Conservation (phyloP, 1,139 yeast genomes). For the Waltiozyma solani region DNA sequence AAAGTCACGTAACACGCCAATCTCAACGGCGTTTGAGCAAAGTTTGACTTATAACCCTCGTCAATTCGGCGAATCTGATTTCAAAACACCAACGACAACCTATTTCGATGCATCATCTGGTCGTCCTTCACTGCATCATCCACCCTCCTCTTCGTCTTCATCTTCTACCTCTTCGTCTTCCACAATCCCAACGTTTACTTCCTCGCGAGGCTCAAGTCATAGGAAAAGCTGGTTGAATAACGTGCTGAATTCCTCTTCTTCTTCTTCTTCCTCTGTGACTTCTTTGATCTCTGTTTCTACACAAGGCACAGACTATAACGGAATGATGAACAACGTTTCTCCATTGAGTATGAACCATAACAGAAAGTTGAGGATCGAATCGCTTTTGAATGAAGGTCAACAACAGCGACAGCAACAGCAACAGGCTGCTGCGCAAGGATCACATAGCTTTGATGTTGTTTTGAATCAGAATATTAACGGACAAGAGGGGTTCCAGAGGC, state of each 20-base stretch:
- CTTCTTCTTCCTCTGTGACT: conserved; percentile 4
- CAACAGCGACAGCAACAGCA: conserved; percentile 3
- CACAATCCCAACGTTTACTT: conserved; percentile 2
- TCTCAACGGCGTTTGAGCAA: conserved; percentile 5
- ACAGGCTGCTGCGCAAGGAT: conserved; percentile 5
- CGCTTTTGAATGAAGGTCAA: conserved; percentile 9
- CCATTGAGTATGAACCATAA: background rate
- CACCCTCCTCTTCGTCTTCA: conserved; percentile 3
- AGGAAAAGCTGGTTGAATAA: conserved; percentile 14
- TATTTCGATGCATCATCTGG: conserved; percentile 4
- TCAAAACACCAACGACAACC: conserved; percentile 8
- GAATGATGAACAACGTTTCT: background rate
- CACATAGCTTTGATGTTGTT: no score
- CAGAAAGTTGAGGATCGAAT: conserved; percentile 13
- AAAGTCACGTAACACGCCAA: conserved; percentile 1
- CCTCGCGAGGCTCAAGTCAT: conserved; percentile 1
- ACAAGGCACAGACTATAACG: conserved; percentile 5
- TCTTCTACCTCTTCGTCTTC: background rate
- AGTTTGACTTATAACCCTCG: conserved; percentile 3
- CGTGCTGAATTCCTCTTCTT: conserved; percentile 8
- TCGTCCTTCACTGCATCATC: no score
- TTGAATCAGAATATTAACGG: no score
- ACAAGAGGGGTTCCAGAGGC: no score
- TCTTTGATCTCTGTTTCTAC: conserved; percentile 2
- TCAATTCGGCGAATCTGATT: background rate